Conservation (phyloP, 2,329 filamentous ascomycete genomes). For the Calonectria multiphialidica region DNA sequence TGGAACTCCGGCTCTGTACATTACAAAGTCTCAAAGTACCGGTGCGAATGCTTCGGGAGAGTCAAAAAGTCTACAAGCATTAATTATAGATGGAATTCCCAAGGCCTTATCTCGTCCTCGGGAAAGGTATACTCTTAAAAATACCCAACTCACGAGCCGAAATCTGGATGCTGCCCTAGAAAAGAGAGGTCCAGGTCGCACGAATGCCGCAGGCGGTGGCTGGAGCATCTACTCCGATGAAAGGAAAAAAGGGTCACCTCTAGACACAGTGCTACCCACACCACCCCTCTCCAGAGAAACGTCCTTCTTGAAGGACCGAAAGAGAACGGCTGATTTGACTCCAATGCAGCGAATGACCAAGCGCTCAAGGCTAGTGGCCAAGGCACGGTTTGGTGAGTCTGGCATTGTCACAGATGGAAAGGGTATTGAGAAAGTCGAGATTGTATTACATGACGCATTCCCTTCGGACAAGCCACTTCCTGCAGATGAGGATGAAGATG, state of each 20-base stretch:
- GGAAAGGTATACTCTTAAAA: conserved; percentile 76
- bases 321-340: conserved; percentile 41
- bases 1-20: conserved; percentile 80
- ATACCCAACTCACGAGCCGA: conserved; percentile 77
- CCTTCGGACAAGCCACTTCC: conserved; percentile 44
- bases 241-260: conserved; percentile 63
- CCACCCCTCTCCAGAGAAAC: conserved; percentile 56
- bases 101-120: conserved; percentile 84
- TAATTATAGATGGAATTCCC: conserved; percentile 84
- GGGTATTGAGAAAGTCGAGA: conserved; percentile 72
- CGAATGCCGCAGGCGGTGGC: conserved; percentile 79
- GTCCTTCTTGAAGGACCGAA: conserved; percentile 44
- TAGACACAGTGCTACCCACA: conserved; percentile 64
- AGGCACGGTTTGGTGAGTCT: conserved; percentile 77
- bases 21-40: conserved; percentile 64
- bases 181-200: conserved; percentile 76
- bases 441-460: conserved; percentile 71
- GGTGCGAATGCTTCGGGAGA: conserved; percentile 61
- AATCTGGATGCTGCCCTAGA: conserved; percentile 79
- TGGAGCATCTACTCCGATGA: conserved; percentile 85
- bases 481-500: conserved; percentile 43
- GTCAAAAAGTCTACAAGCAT: conserved; percentile 72
- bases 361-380: conserved; percentile 70
- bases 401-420: conserved; percentile 67
- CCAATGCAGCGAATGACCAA: conserved; percentile 60